Conservation (phyloP, 805 yeast genomes). For the Aciculoconidium aculeatum region DNA sequence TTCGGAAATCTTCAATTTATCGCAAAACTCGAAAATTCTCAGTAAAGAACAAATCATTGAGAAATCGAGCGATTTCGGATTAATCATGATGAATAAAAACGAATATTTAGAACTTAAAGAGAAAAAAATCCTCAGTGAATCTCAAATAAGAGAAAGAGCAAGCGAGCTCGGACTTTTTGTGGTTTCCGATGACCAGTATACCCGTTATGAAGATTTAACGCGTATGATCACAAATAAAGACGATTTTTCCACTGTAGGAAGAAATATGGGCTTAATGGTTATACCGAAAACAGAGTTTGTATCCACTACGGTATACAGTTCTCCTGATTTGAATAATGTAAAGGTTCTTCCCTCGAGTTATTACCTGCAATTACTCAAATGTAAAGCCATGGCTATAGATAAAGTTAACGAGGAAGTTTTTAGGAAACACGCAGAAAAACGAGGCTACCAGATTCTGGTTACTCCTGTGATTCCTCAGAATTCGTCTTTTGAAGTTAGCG, state of each 20-base stretch:
- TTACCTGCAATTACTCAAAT: conserved; percentile 44
- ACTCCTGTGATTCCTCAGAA: conserved; percentile 18
- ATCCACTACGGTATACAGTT: conserved; percentile 54
- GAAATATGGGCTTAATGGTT: conserved; percentile 38
- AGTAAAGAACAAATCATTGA: conserved; percentile 19
- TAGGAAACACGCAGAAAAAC: conserved; percentile 39
- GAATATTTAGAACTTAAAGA: conserved; percentile 25
- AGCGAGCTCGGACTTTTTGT: conserved; percentile 36
- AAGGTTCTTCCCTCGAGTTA: conserved; percentile 61
- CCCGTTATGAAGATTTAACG: conserved; percentile 15
- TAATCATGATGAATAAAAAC: conserved; percentile 23
- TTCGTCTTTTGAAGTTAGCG: conserved; percentile 11
- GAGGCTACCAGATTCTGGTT: conserved; percentile 36
- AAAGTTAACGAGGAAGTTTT: conserved; percentile 42
- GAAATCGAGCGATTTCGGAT: conserved; percentile 25
- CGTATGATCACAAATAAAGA: conserved; percentile 9
- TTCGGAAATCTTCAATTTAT: conserved; percentile 19
- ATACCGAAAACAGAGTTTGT: conserved; percentile 57
- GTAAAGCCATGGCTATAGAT: conserved; percentile 40
- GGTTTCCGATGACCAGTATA: conserved; percentile 26
- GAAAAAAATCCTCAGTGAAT: conserved; percentile 11
- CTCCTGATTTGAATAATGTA: conserved; percentile 50
- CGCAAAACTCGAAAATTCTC: conserved; percentile 7
- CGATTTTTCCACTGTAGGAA: conserved; percentile 12
- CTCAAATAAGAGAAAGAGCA: conserved; percentile 23